A percentile compares a stretch with the other conserved stretches of the same genome.
Evolutionary conservation across 495 filamentous ascomycete genomes (phyloP).

Genomic region (Umbilicaria muhlenbergii): DNA sequence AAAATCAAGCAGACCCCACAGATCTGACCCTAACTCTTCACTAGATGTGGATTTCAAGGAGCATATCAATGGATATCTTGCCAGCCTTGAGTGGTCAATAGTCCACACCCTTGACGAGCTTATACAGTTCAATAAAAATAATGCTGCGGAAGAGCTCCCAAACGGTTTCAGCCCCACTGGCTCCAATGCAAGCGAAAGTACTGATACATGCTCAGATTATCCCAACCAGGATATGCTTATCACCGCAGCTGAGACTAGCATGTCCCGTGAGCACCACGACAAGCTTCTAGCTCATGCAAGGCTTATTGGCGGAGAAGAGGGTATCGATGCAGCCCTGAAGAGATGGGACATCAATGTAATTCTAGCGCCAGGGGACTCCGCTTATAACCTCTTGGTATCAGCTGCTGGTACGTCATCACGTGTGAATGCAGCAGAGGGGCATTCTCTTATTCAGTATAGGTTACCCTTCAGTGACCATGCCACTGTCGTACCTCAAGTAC

Average conservation of each 20-base stretch:
- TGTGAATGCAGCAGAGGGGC: neutral
- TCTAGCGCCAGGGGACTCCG: conserved; percentile 5
- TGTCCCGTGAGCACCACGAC: conserved; percentile 1
- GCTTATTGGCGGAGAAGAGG: neutral
- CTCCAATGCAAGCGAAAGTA: neutral
- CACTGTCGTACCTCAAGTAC: conserved; percentile 14
- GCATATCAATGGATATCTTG: conserved; percentile 3
- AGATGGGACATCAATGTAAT: conserved; percentile 5
- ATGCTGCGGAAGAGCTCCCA: conserved; percentile 14
- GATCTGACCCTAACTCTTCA: neutral
- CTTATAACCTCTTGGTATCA: conserved; percentile 1
- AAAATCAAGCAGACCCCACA: neutral
- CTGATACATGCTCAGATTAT: neutral
- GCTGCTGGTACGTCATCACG: neutral
- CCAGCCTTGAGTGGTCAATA: conserved; percentile 3
- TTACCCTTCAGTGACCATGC: conserved; percentile 13
- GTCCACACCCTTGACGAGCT: conserved; percentile 10
- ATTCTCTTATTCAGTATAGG: conserved; percentile 2
- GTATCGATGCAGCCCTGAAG: conserved; percentile 3
- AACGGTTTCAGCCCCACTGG: conserved; percentile 2
- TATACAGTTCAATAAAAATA: conserved; percentile 8
- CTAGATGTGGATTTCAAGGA: conserved; percentile 9
- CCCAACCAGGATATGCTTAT: conserved; percentile 2
- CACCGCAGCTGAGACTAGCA: conserved; percentile 3
- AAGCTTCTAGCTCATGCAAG: neutral